Base-by-base conservation (phyloP, 2,329 filamentous ascomycete genomes). In the Tricladium varicosporioides region DNA sequence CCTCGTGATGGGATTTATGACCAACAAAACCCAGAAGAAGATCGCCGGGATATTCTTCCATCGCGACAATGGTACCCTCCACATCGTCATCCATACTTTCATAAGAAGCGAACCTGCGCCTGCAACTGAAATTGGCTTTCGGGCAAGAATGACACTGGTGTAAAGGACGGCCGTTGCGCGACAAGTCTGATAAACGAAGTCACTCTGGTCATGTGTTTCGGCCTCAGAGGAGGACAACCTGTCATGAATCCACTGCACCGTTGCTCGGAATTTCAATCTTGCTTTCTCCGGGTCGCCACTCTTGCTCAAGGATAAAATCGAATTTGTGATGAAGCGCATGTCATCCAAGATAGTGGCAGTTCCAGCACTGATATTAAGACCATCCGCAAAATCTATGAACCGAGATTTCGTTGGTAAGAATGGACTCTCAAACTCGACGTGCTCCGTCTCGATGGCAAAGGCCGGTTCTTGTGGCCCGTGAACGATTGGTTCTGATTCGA, bases 271-370 rank as follows among this genome's bases (percentile, higher is more conserved):
- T 51, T 64, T 64, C 4, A 18, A 5, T 7, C 15, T 44, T 27
- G 58, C 58, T 10, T 56, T 32, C 8, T 48, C 49, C n/a, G 54
- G 51, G 2, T 44, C 19, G 4, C 50, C 22, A 47, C 74, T 73
- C 13, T 73, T 65, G 2, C 76, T 63, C 31, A 78, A 71, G 19
- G 73, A 72, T 5, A 79, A 60, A 0, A 80, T 74, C 2, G 74
- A 66, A 11, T 71, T 65, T n/a, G 80, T 70, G 1, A 83, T 68
- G 18, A 75, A 75, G 4, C 79, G 74, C 67, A 81, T 75, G 49
- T 80, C 75, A 53, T 83, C 80, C 2, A 83, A 74, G 51, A 83
- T 78, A 13, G 74, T 71, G 4, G 79, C 78, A 1, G 77, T 78
- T 51, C 71, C 69, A 1, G 71, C 69, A 51, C 80, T 76, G n/a